A percentile compares a stretch with the other conserved stretches of the same genome.
These are phyloP conservation scores for Toxoplasma gondii DNA, from an alignment of 169 alveolate species.

Conservation along the genomic window DNA sequence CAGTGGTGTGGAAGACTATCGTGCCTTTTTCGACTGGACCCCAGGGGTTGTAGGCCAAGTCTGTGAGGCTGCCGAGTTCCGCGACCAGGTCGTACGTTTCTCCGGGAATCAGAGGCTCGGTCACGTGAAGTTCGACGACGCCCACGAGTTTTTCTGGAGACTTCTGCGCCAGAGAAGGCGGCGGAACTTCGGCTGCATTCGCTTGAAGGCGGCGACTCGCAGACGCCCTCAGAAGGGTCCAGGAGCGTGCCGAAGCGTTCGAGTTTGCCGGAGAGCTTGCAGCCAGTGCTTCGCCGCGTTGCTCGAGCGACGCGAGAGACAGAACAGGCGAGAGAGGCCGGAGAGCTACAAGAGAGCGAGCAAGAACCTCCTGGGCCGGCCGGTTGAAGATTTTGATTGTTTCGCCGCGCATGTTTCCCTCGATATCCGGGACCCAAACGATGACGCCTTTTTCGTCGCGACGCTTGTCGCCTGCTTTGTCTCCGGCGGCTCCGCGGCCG, in stretches of 20 bases:
- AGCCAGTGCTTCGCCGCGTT: background rate
- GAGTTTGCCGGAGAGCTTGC: background rate
- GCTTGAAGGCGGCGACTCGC: background rate
- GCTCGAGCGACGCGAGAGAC: background rate
- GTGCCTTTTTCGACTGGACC: slow-evolving; percentile 73
- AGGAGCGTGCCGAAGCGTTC: background rate
- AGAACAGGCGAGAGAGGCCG: background rate
- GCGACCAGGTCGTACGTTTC: slow-evolving; percentile 73
- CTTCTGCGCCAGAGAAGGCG: background rate
- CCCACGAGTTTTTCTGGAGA: slow-evolving; percentile 17
- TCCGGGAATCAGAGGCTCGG: slow-evolving; percentile 69
- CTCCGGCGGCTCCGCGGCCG: background rate
- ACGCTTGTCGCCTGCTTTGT: background rate
- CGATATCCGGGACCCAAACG: slow-evolving; percentile 54
- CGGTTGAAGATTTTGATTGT: background rate
- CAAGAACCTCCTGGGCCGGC: slow-evolving; percentile 3
- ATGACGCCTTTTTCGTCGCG: background rate
- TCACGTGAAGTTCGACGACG: slow-evolving; percentile 48
- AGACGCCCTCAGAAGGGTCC: background rate
- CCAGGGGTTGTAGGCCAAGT: slow-evolving; percentile 79
- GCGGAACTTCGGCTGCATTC: background rate
- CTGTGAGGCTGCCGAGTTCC: slow-evolving; percentile 76
- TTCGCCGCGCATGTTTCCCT: slow-evolving; percentile 58
- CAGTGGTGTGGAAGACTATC: slow-evolving; percentile 61
- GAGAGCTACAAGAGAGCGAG: background rate